These are phyloP conservation scores for Chara braunii DNA, from an alignment of 139 green algal species.

Conservation along the genomic window DNA sequence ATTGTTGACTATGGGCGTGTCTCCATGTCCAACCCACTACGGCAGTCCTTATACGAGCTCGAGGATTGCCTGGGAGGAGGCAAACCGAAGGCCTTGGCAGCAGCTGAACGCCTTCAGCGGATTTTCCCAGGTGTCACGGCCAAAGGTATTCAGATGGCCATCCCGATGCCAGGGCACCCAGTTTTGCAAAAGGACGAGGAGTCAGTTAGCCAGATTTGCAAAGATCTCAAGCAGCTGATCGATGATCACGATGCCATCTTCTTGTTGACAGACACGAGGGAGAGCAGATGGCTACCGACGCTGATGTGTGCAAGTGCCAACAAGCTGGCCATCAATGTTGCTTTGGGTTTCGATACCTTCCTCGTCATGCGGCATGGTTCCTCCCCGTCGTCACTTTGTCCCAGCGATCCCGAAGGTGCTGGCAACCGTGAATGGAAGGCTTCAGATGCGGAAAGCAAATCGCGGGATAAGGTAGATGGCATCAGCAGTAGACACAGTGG, in stretches of 20 bases:
- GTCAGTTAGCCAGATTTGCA: constrained; percentile 15
- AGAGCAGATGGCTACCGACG: constrained; percentile 85
- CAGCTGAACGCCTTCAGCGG: constrained; percentile 59
- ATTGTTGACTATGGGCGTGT: constrained; percentile 29
- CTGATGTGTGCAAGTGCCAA: constrained; percentile 61
- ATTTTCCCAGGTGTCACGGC: constrained; percentile 48
- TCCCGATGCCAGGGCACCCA: constrained; percentile 37
- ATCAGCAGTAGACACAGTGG: no score
- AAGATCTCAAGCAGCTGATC: constrained; percentile 55
- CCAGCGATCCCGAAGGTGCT: no score
- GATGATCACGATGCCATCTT: constrained; percentile 75
- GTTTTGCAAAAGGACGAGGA: background rate
- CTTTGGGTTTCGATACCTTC: constrained; percentile 87
- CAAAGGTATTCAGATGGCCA: constrained; percentile 5
- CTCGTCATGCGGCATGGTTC: constrained; percentile 73
- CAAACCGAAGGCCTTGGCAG: constrained; percentile 73
- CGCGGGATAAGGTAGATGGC: no score
- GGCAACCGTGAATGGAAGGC: no score
- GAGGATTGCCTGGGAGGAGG: constrained; percentile 82
- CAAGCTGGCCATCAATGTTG: constrained; percentile 72
- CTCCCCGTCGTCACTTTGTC: no score
- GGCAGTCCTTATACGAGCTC: constrained; percentile 67
- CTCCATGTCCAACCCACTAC: constrained; percentile 23
- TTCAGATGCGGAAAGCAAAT: no score
- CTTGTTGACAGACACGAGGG: constrained; percentile 90